phyloP scores from a whole-genome alignment of 2,329 filamentous ascomycete genomes.

The Trichoderma citrinoviride region DNA sequence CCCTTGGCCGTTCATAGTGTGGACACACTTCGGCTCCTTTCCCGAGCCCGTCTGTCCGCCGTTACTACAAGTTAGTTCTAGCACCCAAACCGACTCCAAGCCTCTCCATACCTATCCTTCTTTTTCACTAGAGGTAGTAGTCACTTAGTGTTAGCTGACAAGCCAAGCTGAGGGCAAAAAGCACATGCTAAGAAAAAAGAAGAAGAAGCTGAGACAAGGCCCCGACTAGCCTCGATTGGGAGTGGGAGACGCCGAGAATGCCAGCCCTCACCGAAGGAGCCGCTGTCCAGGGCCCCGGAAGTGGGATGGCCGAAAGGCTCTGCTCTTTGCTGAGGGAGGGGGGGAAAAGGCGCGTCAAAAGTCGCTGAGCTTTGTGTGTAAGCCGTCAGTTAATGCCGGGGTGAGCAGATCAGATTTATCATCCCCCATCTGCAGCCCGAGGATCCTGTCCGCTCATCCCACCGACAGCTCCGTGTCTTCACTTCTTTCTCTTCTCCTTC shows the following conservation, averaged over 20 bases:
- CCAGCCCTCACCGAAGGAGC: not conserved
- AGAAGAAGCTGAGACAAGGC: not conserved
- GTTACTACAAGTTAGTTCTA: not conserved
- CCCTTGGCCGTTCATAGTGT: not conserved
- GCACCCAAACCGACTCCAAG: too few relatives aligned
- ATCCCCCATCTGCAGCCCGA: conserved; percentile 3
- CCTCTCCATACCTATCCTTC: too few relatives aligned
- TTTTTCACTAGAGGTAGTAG: too few relatives aligned
- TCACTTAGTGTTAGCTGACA: too few relatives aligned
- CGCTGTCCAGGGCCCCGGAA: too few relatives aligned
- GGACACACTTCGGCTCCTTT: not conserved
- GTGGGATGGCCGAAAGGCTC: conserved; percentile 18
- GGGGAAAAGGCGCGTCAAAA: too few relatives aligned
- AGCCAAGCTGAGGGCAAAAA: not conserved
- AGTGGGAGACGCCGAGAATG: conserved; percentile 18
- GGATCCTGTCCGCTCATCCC: not conserved
- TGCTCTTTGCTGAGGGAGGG: too few relatives aligned
- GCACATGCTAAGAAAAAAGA: not conserved
- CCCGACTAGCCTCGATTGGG: not conserved
- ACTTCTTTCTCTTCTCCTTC: not conserved
- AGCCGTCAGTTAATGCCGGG: not conserved
- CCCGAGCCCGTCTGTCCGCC: not conserved
- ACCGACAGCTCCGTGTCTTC: not conserved
- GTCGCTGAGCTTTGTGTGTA: not conserved
- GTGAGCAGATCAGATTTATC: conserved; percentile 1